phyloP scores from a whole-genome alignment of 2,329 filamentous ascomycete species.

The Fusarium sp. region DNA sequence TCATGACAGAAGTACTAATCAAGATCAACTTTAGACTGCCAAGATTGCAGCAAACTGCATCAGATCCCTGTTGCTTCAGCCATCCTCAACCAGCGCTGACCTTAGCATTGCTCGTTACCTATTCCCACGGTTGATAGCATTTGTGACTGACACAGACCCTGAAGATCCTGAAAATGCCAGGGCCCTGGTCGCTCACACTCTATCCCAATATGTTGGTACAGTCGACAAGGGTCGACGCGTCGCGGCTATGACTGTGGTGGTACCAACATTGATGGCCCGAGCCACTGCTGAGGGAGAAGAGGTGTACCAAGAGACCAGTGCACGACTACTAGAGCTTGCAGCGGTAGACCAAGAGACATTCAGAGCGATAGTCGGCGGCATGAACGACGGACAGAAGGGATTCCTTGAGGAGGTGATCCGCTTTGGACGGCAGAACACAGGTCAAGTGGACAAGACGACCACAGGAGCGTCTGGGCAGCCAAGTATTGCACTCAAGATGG shows the following conservation, averaged over 20 bases:
- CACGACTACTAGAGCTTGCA: slow-evolving; percentile 82
- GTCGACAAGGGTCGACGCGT: slow-evolving; percentile 59
- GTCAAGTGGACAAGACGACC: slow-evolving; percentile 53
- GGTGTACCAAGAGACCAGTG: slow-evolving; percentile 78
- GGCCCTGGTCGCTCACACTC: slow-evolving; percentile 74
- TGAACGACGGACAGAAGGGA: slow-evolving; percentile 76
- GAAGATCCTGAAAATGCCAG: slow-evolving; percentile 85
- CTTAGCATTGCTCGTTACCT: slow-evolving; percentile 79
- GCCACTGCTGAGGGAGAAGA: slow-evolving; percentile 71
- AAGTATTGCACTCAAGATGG: slow-evolving; percentile 93
- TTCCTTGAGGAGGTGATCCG: slow-evolving; percentile 86
- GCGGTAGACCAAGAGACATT: slow-evolving; percentile 79
- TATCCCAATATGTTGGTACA: slow-evolving; percentile 75
- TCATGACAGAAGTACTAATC: slow-evolving; percentile 13
- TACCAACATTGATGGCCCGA: slow-evolving; percentile 80
- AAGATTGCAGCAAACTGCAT: slow-evolving; percentile 93
- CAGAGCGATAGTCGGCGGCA: slow-evolving; percentile 74
- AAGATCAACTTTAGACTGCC: slow-evolving; percentile 67
- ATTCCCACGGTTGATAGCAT: slow-evolving; percentile 78
- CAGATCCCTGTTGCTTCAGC: slow-evolving; percentile 80
- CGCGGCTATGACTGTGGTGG: slow-evolving; percentile 77
- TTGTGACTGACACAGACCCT: slow-evolving; percentile 74
- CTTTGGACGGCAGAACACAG: slow-evolving; percentile 64
- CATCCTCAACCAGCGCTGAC: slow-evolving; percentile 71
- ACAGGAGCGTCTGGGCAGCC: slow-evolving; percentile 69